Conservation (phyloP, 345 rosid genomes). For the Ceriops tagal region DNA sequence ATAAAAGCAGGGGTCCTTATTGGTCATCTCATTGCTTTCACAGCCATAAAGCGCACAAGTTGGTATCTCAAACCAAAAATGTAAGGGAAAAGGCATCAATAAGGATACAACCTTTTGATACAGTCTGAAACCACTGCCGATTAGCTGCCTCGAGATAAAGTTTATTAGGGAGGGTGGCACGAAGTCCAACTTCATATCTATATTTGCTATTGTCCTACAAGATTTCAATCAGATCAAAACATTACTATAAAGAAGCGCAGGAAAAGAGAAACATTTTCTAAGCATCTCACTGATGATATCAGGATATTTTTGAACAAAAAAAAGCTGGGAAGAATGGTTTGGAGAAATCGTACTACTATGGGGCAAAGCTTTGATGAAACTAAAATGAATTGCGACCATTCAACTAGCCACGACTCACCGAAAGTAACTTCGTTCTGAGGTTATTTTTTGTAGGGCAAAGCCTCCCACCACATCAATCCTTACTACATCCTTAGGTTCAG, state of each 20-base stretch:
- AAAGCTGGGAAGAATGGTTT: no score
- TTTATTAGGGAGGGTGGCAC: conserved; percentile 87
- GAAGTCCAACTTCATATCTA: conserved; percentile 90
- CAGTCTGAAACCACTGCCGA: conserved; percentile 84
- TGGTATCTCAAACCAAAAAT: conserved; percentile 6
- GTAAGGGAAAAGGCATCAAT: conserved; percentile 4
- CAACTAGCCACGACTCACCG: conserved; percentile 45
- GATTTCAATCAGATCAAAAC: conserved; percentile 13
- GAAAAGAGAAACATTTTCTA: background rate
- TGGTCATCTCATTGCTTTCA: background rate
- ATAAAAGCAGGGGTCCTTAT: background rate
- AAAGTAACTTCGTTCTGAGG: conserved; percentile 70
- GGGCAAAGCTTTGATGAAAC: background rate
- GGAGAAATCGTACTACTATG: no score
- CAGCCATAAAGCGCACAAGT: background rate
- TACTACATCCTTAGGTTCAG: conserved; percentile 61
- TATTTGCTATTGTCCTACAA: conserved; percentile 68
- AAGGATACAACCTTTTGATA: conserved; percentile 68
- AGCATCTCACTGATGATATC: no score
- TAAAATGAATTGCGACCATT: background rate
- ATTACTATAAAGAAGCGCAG: background rate
- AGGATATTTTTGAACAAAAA: no score
- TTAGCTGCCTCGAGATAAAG: conserved; percentile 82
- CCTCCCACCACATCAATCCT: conserved; percentile 83
- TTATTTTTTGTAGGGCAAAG: conserved; percentile 81